phyloP scores from a whole-genome alignment of 345 rosid genomes.

The Citrus mangshanensis region DNA sequence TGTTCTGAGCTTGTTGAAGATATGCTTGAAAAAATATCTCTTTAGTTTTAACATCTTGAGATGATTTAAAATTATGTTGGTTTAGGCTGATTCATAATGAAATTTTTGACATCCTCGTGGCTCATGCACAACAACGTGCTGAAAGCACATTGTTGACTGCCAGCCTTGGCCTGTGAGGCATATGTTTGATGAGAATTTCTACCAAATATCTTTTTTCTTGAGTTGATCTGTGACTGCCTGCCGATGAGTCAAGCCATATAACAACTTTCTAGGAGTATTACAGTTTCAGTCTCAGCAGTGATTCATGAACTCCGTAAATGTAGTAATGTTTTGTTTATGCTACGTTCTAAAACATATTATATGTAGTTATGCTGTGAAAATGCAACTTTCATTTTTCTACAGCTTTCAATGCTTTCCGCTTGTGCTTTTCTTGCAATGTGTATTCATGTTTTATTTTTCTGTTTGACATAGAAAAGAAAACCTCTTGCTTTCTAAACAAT shows the following conservation, averaged over 20 bases:
- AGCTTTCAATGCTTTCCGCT: neutral
- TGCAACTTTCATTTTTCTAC: neutral
- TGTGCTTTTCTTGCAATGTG: neutral
- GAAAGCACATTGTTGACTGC: neutral
- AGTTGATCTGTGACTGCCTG: neutral
- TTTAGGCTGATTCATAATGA: neutral
- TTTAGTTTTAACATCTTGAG: neutral
- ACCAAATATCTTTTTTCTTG: neutral
- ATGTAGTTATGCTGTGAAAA: neutral
- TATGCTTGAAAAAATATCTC: neutral
- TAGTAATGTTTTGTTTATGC: neutral
- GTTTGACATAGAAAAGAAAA: neutral
- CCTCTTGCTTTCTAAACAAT: neutral
- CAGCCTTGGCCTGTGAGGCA: neutral
- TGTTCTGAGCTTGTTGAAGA: conserved; percentile 13
- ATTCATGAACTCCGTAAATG: neutral
- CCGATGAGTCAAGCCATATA: neutral
- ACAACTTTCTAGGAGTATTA: neutral
- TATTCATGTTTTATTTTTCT: neutral
- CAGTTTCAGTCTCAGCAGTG: neutral
- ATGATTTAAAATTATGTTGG: neutral
- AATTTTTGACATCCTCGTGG: neutral
- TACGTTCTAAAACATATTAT: neutral
- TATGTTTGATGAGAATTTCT: neutral
- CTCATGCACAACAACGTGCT: neutral